Base-by-base conservation (phyloP, 192 early-diverging fungal genomes). In the Chytriomyces sp. region DNA sequence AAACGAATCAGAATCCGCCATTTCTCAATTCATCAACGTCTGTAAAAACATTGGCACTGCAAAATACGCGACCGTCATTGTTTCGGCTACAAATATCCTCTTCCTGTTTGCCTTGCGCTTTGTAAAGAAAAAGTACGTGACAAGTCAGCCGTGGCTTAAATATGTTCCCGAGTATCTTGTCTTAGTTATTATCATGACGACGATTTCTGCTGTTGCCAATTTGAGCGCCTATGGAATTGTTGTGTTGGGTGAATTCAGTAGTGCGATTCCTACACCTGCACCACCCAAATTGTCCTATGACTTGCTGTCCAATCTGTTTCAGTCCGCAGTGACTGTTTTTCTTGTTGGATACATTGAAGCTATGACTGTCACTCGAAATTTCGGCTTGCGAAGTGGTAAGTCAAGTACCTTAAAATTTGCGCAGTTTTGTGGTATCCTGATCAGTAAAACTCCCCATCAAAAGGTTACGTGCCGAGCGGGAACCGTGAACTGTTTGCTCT, bases 401-500 rank as follows among this genome's bases (percentile, higher is more conserved):
- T 3, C 35, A 35, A 35, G 4, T 35, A 35, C 35, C 3, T 35
- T 35, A 35, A 35, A 1, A 35, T 0, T 35, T 35, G 35, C 35
- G 28, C 35, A 35, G 4, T 35, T 35, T 35, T 35, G 35, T 35
- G 35, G 35, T 35, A 35, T 35, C 35, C 35, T 35, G 35, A 35
- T 57, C 53, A 84, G 43, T 50, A 79, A 57, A n/a, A 57, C 53
- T n/a, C 13, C 20, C 13, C 20, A 20, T 5, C 13, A 57, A 57
- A n/a, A 48, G 79, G 77, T 0, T 84, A 82, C 80, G 79, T 82
- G 18, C 82, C 82, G 11, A 73, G 66, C 47, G 82, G 79, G 28
- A 75, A 84, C 76, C 75, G 77, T 0, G 86, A 86, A 63, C 64
- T 86, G 23, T 80, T 86, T 79, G 83, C 85, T 5, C 72, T 86